A percentile compares a stretch with the other conserved stretches of the same genome.
Conservation (phyloP, 345 rosid species). For the Kernera saxatilis region DNA sequence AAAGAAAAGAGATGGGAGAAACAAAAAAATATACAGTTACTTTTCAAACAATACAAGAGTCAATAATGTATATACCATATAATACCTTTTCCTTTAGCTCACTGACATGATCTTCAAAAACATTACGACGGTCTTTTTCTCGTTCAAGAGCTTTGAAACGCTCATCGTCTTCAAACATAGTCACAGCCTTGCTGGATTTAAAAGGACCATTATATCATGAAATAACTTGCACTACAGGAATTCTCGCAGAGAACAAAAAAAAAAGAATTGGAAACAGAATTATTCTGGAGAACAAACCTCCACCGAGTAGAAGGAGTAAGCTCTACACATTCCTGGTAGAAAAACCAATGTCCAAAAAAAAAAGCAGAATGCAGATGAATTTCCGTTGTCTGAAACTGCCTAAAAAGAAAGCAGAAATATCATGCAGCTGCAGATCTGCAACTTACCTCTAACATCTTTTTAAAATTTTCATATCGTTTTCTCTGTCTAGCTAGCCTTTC, state of each 20-base stretch:
- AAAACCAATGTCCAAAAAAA: constrained; percentile 13
- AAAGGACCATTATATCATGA: constrained; percentile 15
- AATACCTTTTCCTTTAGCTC: constrained; percentile 72
- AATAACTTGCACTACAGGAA: constrained; percentile 2
- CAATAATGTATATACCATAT: background rate
- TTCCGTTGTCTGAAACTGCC: background rate
- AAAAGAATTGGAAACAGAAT: background rate
- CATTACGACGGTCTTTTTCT: constrained; percentile 84
- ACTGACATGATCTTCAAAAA: constrained; percentile 61
- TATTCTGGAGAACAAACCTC: constrained; percentile 58
- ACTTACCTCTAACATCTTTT: constrained; percentile 80
- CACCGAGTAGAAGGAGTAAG: constrained; percentile 72
- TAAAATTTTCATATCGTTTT: constrained; percentile 72
- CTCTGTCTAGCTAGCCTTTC: constrained; percentile 64
- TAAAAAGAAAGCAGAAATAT: background rate
- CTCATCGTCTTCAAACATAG: constrained; percentile 74
- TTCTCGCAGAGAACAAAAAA: background rate
- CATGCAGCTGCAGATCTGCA: constrained; percentile 14
- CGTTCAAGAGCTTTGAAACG: constrained; percentile 84
- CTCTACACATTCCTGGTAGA: constrained; percentile 62
- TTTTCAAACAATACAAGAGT: constrained; percentile 10
- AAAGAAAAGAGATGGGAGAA: background rate
- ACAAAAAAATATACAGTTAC: constrained; percentile 3
- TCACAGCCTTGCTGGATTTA: constrained; percentile 65
- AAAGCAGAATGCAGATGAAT: background rate